phyloP scores from a whole-genome alignment of 1,284 basidiomycete species.

The Abortiporus biennis region DNA sequence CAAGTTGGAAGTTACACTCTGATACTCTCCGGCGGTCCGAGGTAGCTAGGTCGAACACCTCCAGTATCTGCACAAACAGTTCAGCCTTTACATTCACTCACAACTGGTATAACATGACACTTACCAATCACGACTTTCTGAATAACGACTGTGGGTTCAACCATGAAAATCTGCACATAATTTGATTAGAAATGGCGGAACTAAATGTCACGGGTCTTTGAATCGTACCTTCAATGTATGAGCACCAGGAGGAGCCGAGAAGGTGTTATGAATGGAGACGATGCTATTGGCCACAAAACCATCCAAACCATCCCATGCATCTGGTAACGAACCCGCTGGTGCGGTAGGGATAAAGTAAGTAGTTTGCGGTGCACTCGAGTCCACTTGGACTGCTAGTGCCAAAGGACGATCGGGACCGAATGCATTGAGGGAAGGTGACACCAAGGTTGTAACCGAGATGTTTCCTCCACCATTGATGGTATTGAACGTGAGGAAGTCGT shows the following conservation, averaged over 20 bases:
- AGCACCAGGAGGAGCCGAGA: slow-evolving; percentile 38
- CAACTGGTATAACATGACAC: slow-evolving; percentile 13
- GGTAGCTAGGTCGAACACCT: slow-evolving; percentile 45
- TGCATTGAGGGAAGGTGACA: slow-evolving; percentile 57
- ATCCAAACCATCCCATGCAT: slow-evolving; percentile 51
- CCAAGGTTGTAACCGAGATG: slow-evolving; percentile 38
- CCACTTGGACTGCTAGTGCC: slow-evolving; percentile 50
- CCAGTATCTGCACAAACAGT: too few species aligned
- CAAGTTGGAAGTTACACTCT: too few species aligned
- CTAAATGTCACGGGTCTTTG: background rate
- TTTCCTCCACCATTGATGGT: slow-evolving; percentile 38
- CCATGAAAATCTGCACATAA: slow-evolving; percentile 41
- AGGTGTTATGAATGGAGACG: slow-evolving; percentile 25
- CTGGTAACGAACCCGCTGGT: slow-evolving; percentile 43
- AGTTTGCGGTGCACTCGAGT: slow-evolving; percentile 35
- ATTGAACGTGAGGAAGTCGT: slow-evolving; percentile 62
- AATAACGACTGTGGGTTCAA: slow-evolving; percentile 53
- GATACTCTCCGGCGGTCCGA: slow-evolving; percentile 57
- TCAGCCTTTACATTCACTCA: background rate
- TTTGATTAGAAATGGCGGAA: background rate
- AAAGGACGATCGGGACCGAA: slow-evolving; percentile 45
- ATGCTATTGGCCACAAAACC: slow-evolving; percentile 33
- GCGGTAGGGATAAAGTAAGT: slow-evolving; percentile 47
- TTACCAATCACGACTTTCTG: slow-evolving; percentile 56
- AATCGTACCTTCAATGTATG: slow-evolving; percentile 47